phyloP scores from a whole-genome alignment of 2,329 filamentous ascomycete genomes.

The Diaporthe australafricana region DNA sequence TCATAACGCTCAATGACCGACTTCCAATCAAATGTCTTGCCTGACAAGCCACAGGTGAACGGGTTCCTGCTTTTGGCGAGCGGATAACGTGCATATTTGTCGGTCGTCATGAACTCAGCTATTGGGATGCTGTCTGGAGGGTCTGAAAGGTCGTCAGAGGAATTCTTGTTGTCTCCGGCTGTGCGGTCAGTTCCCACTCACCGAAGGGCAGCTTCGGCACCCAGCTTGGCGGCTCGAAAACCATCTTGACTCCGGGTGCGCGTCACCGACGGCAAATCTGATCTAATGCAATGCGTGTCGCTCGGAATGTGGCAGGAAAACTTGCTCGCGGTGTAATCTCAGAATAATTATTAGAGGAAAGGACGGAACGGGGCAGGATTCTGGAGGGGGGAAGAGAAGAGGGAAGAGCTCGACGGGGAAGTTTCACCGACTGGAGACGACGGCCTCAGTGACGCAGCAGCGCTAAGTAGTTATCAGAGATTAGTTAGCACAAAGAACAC shows the following conservation, averaged over 20 bases:
- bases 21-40: conserved; percentile 71
- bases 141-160: conserved; percentile 49
- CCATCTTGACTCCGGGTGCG: conserved; percentile 51
- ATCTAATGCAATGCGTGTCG: neutral
- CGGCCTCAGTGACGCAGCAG: neutral
- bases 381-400: neutral
- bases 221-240: conserved; percentile 72
- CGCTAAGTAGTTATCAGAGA: conserved; percentile 14
- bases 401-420: neutral
- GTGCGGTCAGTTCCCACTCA: conserved; percentile 46
- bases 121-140: conserved; percentile 81
- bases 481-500: neutral
- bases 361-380: neutral
- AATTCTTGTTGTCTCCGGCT: neutral
- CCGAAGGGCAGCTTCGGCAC: conserved; percentile 69
- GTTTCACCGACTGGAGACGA: conserved; percentile 7
- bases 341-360: neutral
- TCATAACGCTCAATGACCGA: conserved; percentile 77
- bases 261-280: neutral
- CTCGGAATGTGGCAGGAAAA: neutral
- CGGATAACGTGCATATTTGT: conserved; percentile 75
- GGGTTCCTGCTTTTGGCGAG: conserved; percentile 73
- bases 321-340: neutral
- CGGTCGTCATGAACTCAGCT: conserved; percentile 80
- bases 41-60: conserved; percentile 82